Evolutionary conservation across 1,139 yeast genomes (phyloP), one percentile per base, ranked within the genome.

Genomic region (Meyerozyma sp.): DNA sequence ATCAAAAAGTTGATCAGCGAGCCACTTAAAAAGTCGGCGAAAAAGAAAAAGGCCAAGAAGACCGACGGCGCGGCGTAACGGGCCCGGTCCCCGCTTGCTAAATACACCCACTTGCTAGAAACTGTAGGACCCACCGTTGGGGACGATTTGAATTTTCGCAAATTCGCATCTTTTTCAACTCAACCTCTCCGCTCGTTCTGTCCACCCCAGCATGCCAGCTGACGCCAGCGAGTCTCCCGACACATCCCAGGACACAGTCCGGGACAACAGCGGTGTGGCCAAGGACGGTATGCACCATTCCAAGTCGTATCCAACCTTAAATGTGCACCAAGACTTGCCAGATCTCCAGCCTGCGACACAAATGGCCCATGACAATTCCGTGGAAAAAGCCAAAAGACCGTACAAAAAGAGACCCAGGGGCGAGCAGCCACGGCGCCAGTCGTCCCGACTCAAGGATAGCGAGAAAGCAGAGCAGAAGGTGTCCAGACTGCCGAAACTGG

Each of bases 21-120:
- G 49, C 82, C 90, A 39, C 66, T 69, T 52, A 73, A 80, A 59
- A 73, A 73, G 63, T 63, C 70, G 44, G 69, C 69, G 61, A 77
- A 78, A 63, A 77, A 79, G 70, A 42, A 45, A 38, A 75, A 75
- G 66, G 70, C 74, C 56, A 66, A 71, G 61, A 65, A 47, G 46
- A 27, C 39, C 44, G 34, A 30, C 34, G 10, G 18, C 8, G 34
- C 34, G 2, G 34, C 34, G 3, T 30, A 30, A 4, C 5, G 23
- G 34, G 9, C 34, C 10, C 16, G 5, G 34, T 8, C 20, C 8
- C 20, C 8, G 20, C 34, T 30, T 14, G 20, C 20, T 30, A 11
- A 8, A 30, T 13, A 30, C 34, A 11, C 20, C 9, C 14, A 11
- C 34, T 13, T 13, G 10, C 34, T 30, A 30, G n/a, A 13, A 2